Evolutionary conservation across 2,329 filamentous ascomycete genomes (phyloP), one percentile per base, ranked within the genome.

Genomic region (Nigrospora sphaerica): DNA sequence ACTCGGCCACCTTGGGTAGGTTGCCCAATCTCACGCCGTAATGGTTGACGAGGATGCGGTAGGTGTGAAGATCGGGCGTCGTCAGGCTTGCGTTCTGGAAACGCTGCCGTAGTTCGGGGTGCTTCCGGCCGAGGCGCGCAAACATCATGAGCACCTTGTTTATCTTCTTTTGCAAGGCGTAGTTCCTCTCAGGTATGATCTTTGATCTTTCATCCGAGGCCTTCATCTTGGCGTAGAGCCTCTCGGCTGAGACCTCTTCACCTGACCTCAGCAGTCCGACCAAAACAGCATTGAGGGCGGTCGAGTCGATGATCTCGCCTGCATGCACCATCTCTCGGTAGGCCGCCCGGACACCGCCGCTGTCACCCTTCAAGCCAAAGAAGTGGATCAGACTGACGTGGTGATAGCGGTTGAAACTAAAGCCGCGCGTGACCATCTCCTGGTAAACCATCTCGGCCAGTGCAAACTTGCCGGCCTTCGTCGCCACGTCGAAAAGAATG

Each of bases 171-270:
- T 70, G 66, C 54, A 67, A 67, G 52, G 66, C 65, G 48, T 76
- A 75, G 46, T 74, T 67, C 38, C 66, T 65, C 41, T 67, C 67
- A 6, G 74, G 69, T 58, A 73, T 60, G 49, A 60, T 52, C 38
- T 61, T 57, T 11, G 61, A 55, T 41, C 66, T 57, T 32, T 66
- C 61, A 47, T 82, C 72, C 28, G 80, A 70, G 2, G 67, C 67
- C 63, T 90, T 91, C 91, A 98, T 97, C 49, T 83, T 82, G 47
- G 81, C 71, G 57, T 96, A 96, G 12, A 95, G 80, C 49, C 85
- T 77, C 55, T 92, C 83, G 3, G 91, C 93, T 0, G 88, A 83
- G 7, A 74, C 69, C 35, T 85, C 78, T 59, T 98, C 91, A 36
- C 85, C 85, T 13, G 85, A 83, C 46, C 81, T 76, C 38, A 96